Conservation (phyloP, 352 stramenopile genomes). For the Halophytophthora polymorphica region DNA sequence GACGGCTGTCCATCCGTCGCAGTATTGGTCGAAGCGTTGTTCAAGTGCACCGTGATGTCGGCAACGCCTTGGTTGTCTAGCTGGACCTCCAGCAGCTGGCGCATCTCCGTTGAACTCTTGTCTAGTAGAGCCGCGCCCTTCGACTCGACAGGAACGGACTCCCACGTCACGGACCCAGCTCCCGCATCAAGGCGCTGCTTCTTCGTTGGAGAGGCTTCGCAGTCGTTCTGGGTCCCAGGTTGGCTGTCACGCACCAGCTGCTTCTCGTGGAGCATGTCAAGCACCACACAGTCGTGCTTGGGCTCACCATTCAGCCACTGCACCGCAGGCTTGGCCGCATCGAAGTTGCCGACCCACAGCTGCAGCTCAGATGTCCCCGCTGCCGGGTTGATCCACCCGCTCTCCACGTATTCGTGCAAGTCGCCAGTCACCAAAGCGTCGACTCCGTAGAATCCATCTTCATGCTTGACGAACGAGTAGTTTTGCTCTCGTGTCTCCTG, state of each 20-base stretch:
- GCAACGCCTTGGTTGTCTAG: conserved; percentile 14
- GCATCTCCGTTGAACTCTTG: conserved; percentile 42
- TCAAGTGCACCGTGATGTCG: conserved; percentile 41
- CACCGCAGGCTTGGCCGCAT: conserved; percentile 44
- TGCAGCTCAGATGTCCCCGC: conserved; percentile 31
- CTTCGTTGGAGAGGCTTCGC: conserved; percentile 1
- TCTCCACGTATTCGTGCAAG: conserved; percentile 49
- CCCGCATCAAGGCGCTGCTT: neutral
- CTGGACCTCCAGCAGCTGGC: conserved; percentile 23
- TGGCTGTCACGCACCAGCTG: conserved; percentile 7
- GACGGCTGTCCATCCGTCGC: neutral
- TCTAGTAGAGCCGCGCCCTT: conserved; percentile 45
- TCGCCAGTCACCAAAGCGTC: conserved; percentile 30
- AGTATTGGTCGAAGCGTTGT: conserved; percentile 24
- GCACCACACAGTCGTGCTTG: conserved; percentile 10
- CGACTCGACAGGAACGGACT: conserved; percentile 23
- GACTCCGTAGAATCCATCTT: conserved; percentile 71
- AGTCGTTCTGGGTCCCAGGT: neutral
- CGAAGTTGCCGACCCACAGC: conserved; percentile 72
- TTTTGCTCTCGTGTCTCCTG: neutral
- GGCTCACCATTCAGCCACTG: conserved; percentile 34
- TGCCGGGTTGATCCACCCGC: conserved; percentile 56
- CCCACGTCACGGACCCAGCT: conserved; percentile 17
- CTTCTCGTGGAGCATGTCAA: conserved; percentile 31
- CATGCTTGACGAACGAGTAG: conserved; percentile 7